A percentile compares a stretch with the other conserved stretches of the same genome.
These are phyloP conservation scores for Aureobasidium zeae DNA, from an alignment of 2,329 filamentous ascomycete genomes.

Conservation along the genomic window DNA sequence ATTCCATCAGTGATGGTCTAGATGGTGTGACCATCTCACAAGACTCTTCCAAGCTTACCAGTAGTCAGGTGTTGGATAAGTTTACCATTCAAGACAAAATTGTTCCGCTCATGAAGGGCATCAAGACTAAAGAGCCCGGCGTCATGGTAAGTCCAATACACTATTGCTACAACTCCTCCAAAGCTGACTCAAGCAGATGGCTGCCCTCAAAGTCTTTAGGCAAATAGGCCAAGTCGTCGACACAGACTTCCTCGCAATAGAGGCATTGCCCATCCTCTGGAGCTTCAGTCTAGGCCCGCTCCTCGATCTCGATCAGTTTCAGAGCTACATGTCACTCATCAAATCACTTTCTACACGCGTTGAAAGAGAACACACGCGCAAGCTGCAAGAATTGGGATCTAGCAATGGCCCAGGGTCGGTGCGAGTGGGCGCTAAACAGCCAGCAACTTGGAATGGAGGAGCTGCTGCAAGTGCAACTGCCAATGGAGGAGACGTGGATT, in stretches of 20 bases:
- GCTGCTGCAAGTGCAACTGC: slow-evolving; percentile 21
- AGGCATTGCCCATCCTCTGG: slow-evolving; percentile 85
- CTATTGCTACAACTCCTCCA: fast-evolving
- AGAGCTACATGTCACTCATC: slow-evolving; percentile 81
- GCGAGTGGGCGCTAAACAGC: slow-evolving; percentile 51
- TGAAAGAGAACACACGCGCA: slow-evolving; percentile 79
- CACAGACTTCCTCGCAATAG: slow-evolving; percentile 82
- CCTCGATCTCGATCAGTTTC: slow-evolving; percentile 75
- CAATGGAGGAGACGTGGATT: slow-evolving; percentile 61
- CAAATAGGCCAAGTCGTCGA: slow-evolving; percentile 78
- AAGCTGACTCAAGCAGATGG: slow-evolving; percentile 45
- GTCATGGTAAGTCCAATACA: slow-evolving; percentile 56
- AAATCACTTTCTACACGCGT: slow-evolving; percentile 69
- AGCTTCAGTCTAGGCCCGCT: slow-evolving; percentile 82
- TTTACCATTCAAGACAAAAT: slow-evolving; percentile 98
- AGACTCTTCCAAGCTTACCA: slow-evolving; percentile 40
- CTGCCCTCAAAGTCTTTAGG: slow-evolving; percentile 71
- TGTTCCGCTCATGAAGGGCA: slow-evolving; percentile 76
- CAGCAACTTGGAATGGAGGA: slow-evolving; percentile 55
- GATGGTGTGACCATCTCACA: slow-evolving; percentile 55
- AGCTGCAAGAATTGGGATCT: slow-evolving; percentile 73
- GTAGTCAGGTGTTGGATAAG: slow-evolving; percentile 76
- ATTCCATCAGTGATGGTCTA: slow-evolving; percentile 57
- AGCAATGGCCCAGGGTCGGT: slow-evolving; percentile 29
- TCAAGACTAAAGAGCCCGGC: slow-evolving; percentile 95